Conservation (phyloP, 306 rosid species). For the Quercus dentata region DNA sequence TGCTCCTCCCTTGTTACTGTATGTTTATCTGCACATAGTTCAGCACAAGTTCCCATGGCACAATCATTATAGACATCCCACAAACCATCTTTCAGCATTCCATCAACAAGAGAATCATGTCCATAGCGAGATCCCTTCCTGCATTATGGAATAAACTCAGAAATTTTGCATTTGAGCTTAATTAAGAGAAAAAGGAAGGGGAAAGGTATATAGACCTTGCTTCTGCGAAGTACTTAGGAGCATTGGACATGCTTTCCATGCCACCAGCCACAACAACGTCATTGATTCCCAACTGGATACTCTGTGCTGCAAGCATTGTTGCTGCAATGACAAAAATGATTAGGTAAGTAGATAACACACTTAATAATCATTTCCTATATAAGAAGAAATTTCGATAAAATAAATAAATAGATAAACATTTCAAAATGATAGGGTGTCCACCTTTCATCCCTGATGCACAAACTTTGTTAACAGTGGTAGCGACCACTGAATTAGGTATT, state of each 20-base stretch:
- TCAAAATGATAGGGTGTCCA: conserved; percentile 12
- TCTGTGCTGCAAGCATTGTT: conserved; percentile 93
- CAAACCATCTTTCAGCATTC: conserved; percentile 94
- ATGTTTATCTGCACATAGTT: conserved; percentile 88
- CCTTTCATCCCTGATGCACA: conserved; percentile 99
- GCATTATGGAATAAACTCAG: conserved; percentile 42
- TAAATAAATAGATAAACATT: not conserved
- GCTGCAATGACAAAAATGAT: conserved; percentile 50
- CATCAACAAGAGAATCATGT: conserved; percentile 96
- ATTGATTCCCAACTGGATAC: conserved; percentile 90
- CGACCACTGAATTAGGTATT: conserved; percentile 72
- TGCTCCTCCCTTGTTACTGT: conserved; percentile 78
- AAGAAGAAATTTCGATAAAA: not conserved
- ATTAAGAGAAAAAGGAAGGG: conserved; percentile 8
- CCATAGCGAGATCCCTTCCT: conserved; percentile 99
- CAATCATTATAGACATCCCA: conserved; percentile 88
- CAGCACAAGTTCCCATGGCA: conserved; percentile 97
- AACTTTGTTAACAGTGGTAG: conserved; percentile 93
- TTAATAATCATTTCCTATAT: not conserved
- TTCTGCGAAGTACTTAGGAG: conserved; percentile 88
- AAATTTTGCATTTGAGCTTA: conserved; percentile 14
- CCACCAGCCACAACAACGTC: conserved; percentile 99
- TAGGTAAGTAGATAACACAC: not conserved
- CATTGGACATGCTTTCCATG: conserved; percentile 97
- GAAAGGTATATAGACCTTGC: conserved; percentile 66